Conservation (phyloP, 2,329 filamentous ascomycete genomes). For the Huntiella decipiens region DNA sequence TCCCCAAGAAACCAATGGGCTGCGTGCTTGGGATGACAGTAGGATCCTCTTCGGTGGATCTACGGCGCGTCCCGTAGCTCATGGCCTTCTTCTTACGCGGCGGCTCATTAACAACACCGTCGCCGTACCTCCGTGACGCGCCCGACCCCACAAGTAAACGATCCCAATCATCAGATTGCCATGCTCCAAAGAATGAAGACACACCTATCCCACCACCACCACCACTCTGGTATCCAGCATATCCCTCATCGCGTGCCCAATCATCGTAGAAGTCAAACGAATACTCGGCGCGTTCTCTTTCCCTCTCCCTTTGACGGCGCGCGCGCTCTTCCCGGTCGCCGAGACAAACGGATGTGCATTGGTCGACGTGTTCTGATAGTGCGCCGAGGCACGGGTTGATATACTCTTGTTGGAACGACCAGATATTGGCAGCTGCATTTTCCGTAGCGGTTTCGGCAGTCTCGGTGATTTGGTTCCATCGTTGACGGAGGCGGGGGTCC, state of each 20-base stretch:
- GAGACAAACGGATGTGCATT: slow-evolving; percentile 52
- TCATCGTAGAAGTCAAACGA: slow-evolving; percentile 97
- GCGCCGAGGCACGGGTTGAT: slow-evolving; percentile 61
- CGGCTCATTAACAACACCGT: slow-evolving; percentile 33
- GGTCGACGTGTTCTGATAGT: slow-evolving; percentile 46
- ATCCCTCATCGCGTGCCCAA: slow-evolving; percentile 51
- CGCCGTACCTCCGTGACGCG: slow-evolving; percentile 3
- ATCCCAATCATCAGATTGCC: slow-evolving; percentile 74
- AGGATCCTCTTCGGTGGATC: slow-evolving; percentile 50
- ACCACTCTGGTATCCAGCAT: slow-evolving; percentile 14
- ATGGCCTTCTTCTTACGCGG: slow-evolving; percentile 60
- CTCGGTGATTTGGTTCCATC: slow-evolving; percentile 80
- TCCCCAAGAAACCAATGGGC: slow-evolving; percentile 66
- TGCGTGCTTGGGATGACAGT: slow-evolving; percentile 81
- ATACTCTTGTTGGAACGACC: slow-evolving; percentile 73
- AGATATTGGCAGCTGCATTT: slow-evolving; percentile 77
- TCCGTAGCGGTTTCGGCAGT: slow-evolving; percentile 83
- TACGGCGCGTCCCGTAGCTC: slow-evolving; percentile 60
- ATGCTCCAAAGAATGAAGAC: slow-evolving; percentile 47
- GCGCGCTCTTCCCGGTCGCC: slow-evolving; percentile 57
- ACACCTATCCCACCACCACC: slow-evolving; percentile 8
- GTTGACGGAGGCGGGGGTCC: slow-evolving; percentile 80
- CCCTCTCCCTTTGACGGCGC: slow-evolving; percentile 47
- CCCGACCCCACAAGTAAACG: slow-evolving; percentile 56
- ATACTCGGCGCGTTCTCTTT: slow-evolving; percentile 49